phyloP scores from a whole-genome alignment of 2,329 filamentous ascomycete species.

The Microdochium trichocladiopsis region DNA sequence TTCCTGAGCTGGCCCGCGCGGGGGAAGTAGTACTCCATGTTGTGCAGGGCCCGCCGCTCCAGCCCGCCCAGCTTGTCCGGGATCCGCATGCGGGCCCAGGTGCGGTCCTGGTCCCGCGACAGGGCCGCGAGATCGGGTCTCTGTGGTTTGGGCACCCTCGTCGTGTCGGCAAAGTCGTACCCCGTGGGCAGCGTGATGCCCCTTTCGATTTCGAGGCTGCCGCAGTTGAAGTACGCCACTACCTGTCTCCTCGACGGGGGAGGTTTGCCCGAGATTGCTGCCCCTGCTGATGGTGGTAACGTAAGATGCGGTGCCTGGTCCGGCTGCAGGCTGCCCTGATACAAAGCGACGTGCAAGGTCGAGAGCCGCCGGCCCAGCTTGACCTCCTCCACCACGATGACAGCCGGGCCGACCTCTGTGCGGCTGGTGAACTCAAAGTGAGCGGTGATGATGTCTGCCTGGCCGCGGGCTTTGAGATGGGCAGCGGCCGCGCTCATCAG shows the following conservation, averaged over 20 bases:
- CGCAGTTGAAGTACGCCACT: slow-evolving; percentile 57
- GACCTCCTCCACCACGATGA: slow-evolving; percentile 16
- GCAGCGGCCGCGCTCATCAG: slow-evolving; percentile 44
- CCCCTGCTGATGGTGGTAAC: not conserved
- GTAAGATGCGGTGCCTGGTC: not conserved
- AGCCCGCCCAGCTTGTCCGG: slow-evolving; percentile 9
- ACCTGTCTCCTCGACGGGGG: slow-evolving; percentile 43
- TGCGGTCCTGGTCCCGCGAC: slow-evolving; percentile 12
- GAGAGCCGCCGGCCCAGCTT: slow-evolving; percentile 26
- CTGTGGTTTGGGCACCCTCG: slow-evolving; percentile 25
- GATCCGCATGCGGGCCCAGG: not conserved
- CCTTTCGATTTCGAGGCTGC: slow-evolving; percentile 50
- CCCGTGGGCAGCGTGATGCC: slow-evolving; percentile 43
- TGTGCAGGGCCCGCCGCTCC: slow-evolving; percentile 10
- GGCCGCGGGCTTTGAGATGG: slow-evolving; percentile 19
- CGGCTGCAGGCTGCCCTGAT: slow-evolving; percentile 19
- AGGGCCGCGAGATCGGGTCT: slow-evolving; percentile 12
- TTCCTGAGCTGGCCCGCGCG: slow-evolving; percentile 11
- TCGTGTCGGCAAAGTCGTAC: slow-evolving; percentile 28
- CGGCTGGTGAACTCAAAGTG: slow-evolving; percentile 24
- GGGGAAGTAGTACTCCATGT: slow-evolving; percentile 14
- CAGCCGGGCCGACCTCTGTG: slow-evolving; percentile 17
- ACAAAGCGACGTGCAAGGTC: slow-evolving; percentile 20
- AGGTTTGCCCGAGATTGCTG: not conserved
- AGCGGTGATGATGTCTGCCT: slow-evolving; percentile 19